phyloP scores from a whole-genome alignment of 495 filamentous ascomycete species.

The Baudoinia panamericana region DNA sequence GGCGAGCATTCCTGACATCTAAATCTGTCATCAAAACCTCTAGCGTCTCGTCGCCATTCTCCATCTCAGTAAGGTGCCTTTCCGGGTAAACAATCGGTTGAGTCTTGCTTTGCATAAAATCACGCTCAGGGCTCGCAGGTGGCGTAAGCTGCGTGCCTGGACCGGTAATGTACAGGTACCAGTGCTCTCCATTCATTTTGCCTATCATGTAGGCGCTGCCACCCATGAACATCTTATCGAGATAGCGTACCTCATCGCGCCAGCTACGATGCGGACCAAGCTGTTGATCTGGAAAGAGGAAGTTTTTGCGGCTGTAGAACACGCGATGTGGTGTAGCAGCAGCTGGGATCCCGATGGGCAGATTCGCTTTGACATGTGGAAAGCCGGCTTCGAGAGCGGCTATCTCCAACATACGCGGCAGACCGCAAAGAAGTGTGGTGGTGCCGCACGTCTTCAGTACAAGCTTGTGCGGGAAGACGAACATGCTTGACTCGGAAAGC shows the following conservation, averaged over 20 bases:
- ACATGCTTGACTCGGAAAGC: constrained; percentile 98
- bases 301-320: constrained; percentile 99
- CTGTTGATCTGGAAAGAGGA: constrained; percentile 90
- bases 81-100: constrained; percentile 45
- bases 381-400: constrained; percentile 81
- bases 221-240: constrained; percentile 79
- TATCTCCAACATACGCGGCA: constrained; percentile 81
- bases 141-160: constrained; percentile 72
- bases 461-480: constrained; percentile 97
- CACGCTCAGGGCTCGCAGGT: constrained; percentile 59
- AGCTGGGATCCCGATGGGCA: constrained; percentile 43
- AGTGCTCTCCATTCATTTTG: constrained; percentile 99
- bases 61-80: constrained; percentile 8
- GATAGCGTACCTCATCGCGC: constrained; percentile 82
- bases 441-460: constrained; percentile 99
- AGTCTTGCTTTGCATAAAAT: constrained; percentile 49
- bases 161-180: constrained; percentile 94
- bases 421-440: constrained; percentile 78
- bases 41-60: constrained; percentile 67
- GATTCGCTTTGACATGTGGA: constrained; percentile 45
- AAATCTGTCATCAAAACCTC: constrained; percentile 98
- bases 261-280: constrained; percentile 91
- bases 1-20: constrained; percentile 80
- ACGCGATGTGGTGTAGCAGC: constrained; percentile 84
- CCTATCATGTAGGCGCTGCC: constrained; percentile 99